Percentiles rank a stretch among this genome's conserved stretches.
Evolutionary conservation across 1,284 basidiomycete species (phyloP).

Genomic region (Lentinula novae-zelandiae): DNA sequence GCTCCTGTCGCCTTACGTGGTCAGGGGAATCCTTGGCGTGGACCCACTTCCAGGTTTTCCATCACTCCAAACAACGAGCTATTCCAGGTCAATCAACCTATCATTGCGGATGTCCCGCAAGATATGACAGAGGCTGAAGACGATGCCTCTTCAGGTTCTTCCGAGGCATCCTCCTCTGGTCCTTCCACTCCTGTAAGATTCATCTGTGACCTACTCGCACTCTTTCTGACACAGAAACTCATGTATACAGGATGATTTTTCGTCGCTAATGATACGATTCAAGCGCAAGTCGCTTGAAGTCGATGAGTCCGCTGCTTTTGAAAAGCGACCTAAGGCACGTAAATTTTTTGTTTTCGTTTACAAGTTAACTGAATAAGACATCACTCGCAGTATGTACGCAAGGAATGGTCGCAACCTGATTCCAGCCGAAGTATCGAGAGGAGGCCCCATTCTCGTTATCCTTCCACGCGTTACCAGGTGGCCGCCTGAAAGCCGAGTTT

Average conservation of each 20-base stretch:
- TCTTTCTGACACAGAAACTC: not conserved
- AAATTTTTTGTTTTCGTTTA: not conserved
- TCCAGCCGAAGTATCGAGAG: not conserved
- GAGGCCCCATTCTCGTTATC: not conserved
- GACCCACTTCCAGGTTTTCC: constrained; percentile 21
- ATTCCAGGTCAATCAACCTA: constrained; percentile 1
- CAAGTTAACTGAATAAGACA: not conserved
- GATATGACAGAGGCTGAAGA: not conserved
- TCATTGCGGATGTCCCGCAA: not conserved
- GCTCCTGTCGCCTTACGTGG: constrained; percentile 10
- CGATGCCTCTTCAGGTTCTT: not conserved
- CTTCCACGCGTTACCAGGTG: not conserved
- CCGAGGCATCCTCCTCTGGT: constrained; percentile 9
- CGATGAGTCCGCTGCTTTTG: constrained; percentile 16
- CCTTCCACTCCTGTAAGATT: constrained; percentile 13
- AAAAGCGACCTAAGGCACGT: constrained; percentile 34
- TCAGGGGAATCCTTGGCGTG: constrained; percentile 18
- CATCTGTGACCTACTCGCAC: not conserved
- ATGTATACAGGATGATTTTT: constrained; percentile 11
- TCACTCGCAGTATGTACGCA: constrained; percentile 23
- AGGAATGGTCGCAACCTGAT: constrained; percentile 18
- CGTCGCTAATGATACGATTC: constrained; percentile 22
- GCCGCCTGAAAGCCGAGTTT: too few species aligned
- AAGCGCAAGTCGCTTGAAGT: constrained; percentile 32
- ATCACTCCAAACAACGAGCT: constrained; percentile 5